Evolutionary conservation across 371 early-diverging fungal genomes (phyloP), one percentile per base, ranked within the genome.

Genomic region (Choanephora cucurbitarum): DNA sequence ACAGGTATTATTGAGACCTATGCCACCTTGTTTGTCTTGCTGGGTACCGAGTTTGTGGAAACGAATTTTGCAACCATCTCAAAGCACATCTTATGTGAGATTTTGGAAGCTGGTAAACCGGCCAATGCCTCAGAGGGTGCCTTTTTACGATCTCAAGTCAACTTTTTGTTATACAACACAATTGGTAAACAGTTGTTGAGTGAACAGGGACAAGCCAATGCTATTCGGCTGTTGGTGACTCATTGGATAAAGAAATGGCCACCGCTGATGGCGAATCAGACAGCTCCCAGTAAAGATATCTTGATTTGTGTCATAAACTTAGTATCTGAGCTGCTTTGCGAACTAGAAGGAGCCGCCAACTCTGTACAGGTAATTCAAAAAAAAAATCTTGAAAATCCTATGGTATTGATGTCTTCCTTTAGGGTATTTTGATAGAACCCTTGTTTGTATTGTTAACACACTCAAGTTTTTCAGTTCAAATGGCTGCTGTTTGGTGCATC

Each of bases 1-100:
- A 82, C 91, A 0, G 94, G 93, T 6, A 70, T 95, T 1, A 72
- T 91, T 11, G 94, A 95, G 58, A 80, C 88, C 0, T 94, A 93
- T 70, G 86, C 90, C 0, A 80, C 84, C 1, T 59, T 93, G 5
- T 85, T 94, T 54, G 73, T 84, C 17, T 69, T 81, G 49, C 73
- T 94, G 0, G 96, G 95, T 3, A 66, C 86, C 0, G 69, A 70
- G 2, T 85, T 85, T 47, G 85, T 94, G 6, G 95, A 93, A 60
- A 46, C 76, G 4, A 80, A 97, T 55, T 95, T 93, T 66, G 58
- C 82, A 0, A 45, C 65, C 0, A 86, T 96, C 46, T 66, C 84
- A 15, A 82, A 76, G 44, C 92, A 92, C 56, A 53, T 94, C 1
- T 53, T 94, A 19, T 73, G 75, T 2, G 89, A 86, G 39, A 58